These are phyloP conservation scores for Boletus sp. DNA, from an alignment of 1,284 basidiomycete species.

Conservation along the genomic window DNA sequence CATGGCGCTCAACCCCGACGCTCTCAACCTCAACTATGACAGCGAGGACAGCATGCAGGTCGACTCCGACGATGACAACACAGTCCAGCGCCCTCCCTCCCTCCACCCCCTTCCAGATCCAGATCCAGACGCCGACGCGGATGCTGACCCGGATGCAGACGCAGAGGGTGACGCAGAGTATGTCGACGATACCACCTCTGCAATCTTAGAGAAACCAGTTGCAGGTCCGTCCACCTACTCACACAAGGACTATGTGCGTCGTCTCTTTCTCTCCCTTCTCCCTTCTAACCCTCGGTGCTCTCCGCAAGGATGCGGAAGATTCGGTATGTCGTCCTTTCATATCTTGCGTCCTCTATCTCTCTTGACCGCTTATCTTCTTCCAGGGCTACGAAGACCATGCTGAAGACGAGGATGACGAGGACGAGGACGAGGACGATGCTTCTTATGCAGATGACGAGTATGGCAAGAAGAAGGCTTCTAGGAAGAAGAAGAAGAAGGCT, in stretches of 20 bases:
- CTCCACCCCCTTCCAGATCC: slow-evolving; percentile 29
- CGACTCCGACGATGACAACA: slow-evolving; percentile 42
- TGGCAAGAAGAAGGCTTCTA: slow-evolving; percentile 60
- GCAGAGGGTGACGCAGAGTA: slow-evolving; percentile 41
- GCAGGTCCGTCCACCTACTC: slow-evolving; percentile 32
- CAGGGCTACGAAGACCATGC: slow-evolving; percentile 67
- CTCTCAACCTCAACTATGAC: slow-evolving; percentile 36
- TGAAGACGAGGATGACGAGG: slow-evolving; percentile 49
- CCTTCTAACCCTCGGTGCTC: slow-evolving; percentile 12
- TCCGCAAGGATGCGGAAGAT: slow-evolving; percentile 56
- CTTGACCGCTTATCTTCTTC: slow-evolving; percentile 20
- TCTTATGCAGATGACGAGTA: slow-evolving; percentile 77
- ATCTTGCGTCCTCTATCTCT: slow-evolving; percentile 20
- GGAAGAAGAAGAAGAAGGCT: slow-evolving; percentile 60
- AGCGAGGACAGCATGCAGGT: slow-evolving; percentile 44
- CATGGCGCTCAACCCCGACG: slow-evolving; percentile 37
- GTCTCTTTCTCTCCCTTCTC: neutral
- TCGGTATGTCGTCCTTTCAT: slow-evolving; percentile 47
- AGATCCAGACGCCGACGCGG: slow-evolving; percentile 19
- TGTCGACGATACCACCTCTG: slow-evolving; percentile 30
- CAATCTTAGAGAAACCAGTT: slow-evolving; percentile 30
- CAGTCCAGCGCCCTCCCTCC: slow-evolving; percentile 20
- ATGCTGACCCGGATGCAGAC: slow-evolving; percentile 33
- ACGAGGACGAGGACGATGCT: slow-evolving; percentile 60
- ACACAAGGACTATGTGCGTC: slow-evolving; percentile 28